Evolutionary conservation across 2,329 filamentous ascomycete genomes (phyloP).

Genomic region (Cercospora canescens): DNA sequence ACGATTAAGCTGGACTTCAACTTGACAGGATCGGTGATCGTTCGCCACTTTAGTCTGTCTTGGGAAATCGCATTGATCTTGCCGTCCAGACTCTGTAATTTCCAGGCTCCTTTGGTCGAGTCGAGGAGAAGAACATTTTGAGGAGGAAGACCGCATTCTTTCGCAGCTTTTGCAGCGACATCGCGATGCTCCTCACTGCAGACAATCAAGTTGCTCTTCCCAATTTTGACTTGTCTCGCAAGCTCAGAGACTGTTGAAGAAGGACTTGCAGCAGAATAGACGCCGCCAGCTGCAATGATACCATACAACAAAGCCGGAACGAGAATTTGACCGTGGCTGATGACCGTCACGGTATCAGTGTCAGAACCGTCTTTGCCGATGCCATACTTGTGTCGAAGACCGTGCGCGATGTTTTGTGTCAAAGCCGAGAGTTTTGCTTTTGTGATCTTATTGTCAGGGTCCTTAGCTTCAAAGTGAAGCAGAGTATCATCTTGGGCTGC

Average conservation of each 20-base stretch:
- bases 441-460: conserved; percentile 56
- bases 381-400: conserved; percentile 55
- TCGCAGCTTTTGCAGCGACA: conserved; percentile 51
- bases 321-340: conserved; percentile 58
- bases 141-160: conserved; percentile 47
- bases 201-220: conserved; percentile 44
- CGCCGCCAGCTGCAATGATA: conserved; percentile 59
- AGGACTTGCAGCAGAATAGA: conserved; percentile 58
- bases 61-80: conserved; percentile 35
- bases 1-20: conserved; percentile 49
- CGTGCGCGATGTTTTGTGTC: conserved; percentile 55
- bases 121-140: conserved; percentile 54
- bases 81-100: conserved; percentile 39
- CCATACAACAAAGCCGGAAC: conserved; percentile 57
- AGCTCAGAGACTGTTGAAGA: conserved; percentile 54
- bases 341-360: conserved; percentile 57
- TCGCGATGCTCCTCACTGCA: conserved; percentile 52
- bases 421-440: conserved; percentile 52
- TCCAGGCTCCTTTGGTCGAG: conserved; percentile 39
- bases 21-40: conserved; percentile 51
- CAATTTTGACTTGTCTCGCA: conserved; percentile 48
- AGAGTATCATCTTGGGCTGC: conserved; percentile 50
- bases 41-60: conserved; percentile 52
- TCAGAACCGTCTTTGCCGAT: conserved; percentile 53
- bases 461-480: conserved; percentile 59